These are phyloP conservation scores for Epichloe festucae DNA, from an alignment of 2,329 filamentous ascomycete species.

Conservation along the genomic window DNA sequence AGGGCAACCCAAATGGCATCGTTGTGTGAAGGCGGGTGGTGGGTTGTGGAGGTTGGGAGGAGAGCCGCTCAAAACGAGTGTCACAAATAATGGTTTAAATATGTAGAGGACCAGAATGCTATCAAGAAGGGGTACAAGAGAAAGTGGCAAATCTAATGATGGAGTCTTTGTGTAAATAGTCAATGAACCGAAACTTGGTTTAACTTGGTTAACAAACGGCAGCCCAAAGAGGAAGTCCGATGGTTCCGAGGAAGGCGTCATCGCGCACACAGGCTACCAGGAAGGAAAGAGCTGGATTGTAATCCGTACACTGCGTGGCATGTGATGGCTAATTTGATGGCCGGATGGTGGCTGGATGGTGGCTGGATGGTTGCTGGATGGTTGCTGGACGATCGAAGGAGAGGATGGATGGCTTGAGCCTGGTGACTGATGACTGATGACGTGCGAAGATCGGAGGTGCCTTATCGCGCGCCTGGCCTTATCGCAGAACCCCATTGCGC, in stretches of 20 bases:
- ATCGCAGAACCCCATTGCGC: not conserved
- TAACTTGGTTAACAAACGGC: not conserved
- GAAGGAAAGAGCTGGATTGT: not conserved
- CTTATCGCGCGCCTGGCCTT: not conserved
- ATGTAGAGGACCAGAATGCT: not conserved
- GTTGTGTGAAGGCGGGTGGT: not conserved
- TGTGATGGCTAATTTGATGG: not conserved
- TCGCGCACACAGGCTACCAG: not conserved
- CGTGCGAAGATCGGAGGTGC: not conserved
- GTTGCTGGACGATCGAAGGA: too few species aligned
- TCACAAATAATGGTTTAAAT: not conserved
- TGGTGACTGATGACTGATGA: not conserved
- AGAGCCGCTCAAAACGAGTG: not conserved
- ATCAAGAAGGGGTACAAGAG: not conserved
- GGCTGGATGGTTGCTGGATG: not conserved
- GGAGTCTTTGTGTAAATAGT: not conserved
- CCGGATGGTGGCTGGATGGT: not conserved
- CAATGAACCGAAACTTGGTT: not conserved
- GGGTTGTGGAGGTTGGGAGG: not conserved
- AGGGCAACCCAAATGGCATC: slow-evolving; percentile 1
- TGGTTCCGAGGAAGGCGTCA: not conserved
- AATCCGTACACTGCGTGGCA: not conserved
- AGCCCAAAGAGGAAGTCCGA: not conserved
- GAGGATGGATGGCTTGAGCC: not conserved
- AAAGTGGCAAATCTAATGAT: not conserved